Evolutionary conservation across 2,329 filamentous ascomycete genomes (phyloP).

Genomic region (Leptographium flavum): DNA sequence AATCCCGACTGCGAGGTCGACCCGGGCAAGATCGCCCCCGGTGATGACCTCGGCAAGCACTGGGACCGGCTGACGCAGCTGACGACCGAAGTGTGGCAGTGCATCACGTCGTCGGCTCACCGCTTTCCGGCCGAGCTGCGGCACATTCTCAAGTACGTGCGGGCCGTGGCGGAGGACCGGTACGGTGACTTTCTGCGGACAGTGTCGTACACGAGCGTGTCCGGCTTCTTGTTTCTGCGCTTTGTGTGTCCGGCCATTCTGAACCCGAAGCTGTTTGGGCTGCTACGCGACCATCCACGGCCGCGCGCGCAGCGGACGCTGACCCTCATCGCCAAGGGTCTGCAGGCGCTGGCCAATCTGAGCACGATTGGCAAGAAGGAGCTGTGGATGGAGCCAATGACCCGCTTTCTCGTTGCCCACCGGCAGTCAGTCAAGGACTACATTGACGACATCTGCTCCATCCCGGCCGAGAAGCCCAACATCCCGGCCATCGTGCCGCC

Average conservation of each 20-base stretch:
- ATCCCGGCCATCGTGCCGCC: conserved; percentile 47
- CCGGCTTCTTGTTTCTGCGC: conserved; percentile 82
- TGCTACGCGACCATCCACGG: conserved; percentile 70
- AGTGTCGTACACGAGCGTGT: conserved; percentile 86
- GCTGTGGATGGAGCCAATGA: conserved; percentile 99
- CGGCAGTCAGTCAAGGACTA: conserved; percentile 73
- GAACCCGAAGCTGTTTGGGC: conserved; percentile 84
- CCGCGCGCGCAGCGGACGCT: conserved; percentile 73
- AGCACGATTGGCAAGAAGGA: conserved; percentile 88
- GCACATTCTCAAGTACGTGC: conserved; percentile 77
- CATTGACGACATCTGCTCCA: conserved; percentile 73
- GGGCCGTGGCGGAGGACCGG: conserved; percentile 83
- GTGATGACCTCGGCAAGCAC: conserved; percentile 65
- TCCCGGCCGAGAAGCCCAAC: conserved; percentile 55
- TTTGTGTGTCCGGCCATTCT: conserved; percentile 96
- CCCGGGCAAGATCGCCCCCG: conserved; percentile 55
- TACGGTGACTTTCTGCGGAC: conserved; percentile 87
- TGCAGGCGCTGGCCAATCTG: conserved; percentile 84
- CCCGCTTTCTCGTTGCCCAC: conserved; percentile 64
- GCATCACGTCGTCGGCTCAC: conserved; percentile 59
- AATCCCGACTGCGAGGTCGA: conserved; percentile 94
- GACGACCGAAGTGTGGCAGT: conserved; percentile 75
- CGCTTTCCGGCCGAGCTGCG: conserved; percentile 70
- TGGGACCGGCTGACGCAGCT: conserved; percentile 65
- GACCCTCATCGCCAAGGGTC: conserved; percentile 80